phyloP scores from a whole-genome alignment of 768 basidiomycete species.

The Tephrocybe sp. region DNA sequence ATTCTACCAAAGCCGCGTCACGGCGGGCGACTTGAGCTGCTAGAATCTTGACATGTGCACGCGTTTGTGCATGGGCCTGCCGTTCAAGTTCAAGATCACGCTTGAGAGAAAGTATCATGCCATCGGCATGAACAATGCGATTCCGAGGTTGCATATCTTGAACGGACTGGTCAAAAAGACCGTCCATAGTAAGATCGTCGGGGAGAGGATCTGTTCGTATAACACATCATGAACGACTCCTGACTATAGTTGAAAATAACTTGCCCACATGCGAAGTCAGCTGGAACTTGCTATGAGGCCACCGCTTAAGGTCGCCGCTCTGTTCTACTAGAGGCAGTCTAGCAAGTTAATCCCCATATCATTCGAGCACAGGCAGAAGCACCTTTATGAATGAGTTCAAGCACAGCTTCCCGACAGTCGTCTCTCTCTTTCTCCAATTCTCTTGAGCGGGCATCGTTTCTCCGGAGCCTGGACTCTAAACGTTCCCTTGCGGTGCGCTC shows the following conservation, averaged over 20 bases:
- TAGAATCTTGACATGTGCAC: conserved; percentile 37
- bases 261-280: conserved; percentile 39
- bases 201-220: not conserved
- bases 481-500: conserved; percentile 2
- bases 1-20: conserved; percentile 44
- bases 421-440: conserved; percentile 40
- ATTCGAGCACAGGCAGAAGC: not conserved
- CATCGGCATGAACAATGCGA: conserved; percentile 29
- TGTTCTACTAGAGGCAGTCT: conserved; percentile 31
- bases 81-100: conserved; percentile 40
- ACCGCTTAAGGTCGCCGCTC: conserved; percentile 39
- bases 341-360: not conserved
- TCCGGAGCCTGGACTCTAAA: conserved; percentile 9
- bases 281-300: conserved; percentile 43
- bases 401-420: conserved; percentile 46
- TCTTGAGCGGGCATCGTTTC: conserved; percentile 3
- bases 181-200: not conserved
- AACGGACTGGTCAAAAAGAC: not conserved
- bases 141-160: not conserved
- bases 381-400: conserved; percentile 54
- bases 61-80: conserved; percentile 33
- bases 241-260: conserved; percentile 11
- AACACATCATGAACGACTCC: not conserved
- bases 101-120: conserved; percentile 37
- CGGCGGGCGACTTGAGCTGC: conserved; percentile 50